These are phyloP conservation scores for Atkinsonella texensis DNA, from an alignment of 2,329 filamentous ascomycete species.

Conservation along the genomic window DNA sequence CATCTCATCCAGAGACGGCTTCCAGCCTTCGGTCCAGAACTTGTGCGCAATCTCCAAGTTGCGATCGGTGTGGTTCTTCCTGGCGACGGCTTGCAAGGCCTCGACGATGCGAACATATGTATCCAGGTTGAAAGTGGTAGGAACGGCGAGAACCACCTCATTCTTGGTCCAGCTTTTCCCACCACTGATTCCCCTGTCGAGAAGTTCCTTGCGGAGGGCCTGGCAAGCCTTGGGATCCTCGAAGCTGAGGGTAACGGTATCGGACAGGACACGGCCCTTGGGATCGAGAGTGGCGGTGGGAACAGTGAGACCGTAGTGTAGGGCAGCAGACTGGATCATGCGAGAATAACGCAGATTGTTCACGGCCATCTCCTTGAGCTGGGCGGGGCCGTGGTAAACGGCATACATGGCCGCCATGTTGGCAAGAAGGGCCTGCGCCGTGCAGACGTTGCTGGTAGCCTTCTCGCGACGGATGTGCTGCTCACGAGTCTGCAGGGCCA, in stretches of 20 bases:
- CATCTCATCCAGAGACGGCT: constrained; percentile 23
- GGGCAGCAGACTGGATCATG: constrained; percentile 53
- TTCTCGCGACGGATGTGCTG: constrained; percentile 95
- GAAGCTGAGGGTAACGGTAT: constrained; percentile 61
- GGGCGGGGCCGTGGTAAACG: constrained; percentile 80
- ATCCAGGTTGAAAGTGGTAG: constrained; percentile 14
- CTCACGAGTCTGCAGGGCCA: constrained; percentile 85
- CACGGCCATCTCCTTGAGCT: constrained; percentile 73
- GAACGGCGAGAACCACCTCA: constrained; percentile 16
- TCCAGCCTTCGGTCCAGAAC: constrained; percentile 27
- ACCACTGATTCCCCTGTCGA: constrained; percentile 54
- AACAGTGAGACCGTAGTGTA: constrained; percentile 51
- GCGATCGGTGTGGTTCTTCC: constrained; percentile 13
- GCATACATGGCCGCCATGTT: constrained; percentile 97
- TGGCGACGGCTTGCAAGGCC: constrained; percentile 17
- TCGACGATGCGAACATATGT: constrained; percentile 12
- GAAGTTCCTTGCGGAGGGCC: constrained; percentile 25
- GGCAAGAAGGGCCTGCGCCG: constrained; percentile 81
- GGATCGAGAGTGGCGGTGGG: constrained; percentile 42
- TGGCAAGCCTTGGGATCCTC: constrained; percentile 11
- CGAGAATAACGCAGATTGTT: constrained; percentile 60
- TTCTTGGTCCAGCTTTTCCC: constrained; percentile 44
- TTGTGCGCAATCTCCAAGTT: constrained; percentile 22
- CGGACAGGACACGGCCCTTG: constrained; percentile 54
- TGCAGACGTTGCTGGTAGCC: constrained; percentile 96